A percentile compares a stretch with the other conserved stretches of the same genome.
Conservation (phyloP, 192 early-diverging fungal genomes). For the Chytriomyces hyalinus region DNA sequence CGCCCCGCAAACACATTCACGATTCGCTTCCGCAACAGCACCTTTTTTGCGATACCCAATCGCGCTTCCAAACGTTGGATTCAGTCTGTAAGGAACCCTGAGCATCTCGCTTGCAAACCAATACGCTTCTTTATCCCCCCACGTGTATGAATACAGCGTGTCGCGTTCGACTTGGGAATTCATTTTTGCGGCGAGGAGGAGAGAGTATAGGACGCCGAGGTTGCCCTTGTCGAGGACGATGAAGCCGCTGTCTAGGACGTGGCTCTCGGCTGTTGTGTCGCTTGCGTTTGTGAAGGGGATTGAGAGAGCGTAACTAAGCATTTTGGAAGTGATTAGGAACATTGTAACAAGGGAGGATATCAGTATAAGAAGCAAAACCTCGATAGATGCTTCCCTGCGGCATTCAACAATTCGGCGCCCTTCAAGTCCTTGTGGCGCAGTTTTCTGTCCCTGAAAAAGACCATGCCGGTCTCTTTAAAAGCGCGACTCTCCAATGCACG, state of each 20-base stretch:
- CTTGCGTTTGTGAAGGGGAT: no score
- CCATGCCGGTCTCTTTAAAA: constrained; percentile 50
- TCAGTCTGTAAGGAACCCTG: constrained; percentile 58
- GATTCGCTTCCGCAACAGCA: neutral
- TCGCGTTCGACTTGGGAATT: neutral
- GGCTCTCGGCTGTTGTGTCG: no score
- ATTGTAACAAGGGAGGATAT: no score
- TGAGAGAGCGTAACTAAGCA: no score
- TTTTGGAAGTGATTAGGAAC: no score
- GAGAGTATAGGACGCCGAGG: constrained; percentile 9
- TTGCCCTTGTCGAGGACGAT: constrained; percentile 1
- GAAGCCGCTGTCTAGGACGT: constrained; percentile 9
- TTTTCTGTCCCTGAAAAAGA: constrained; percentile 70
- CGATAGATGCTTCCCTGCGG: no score
- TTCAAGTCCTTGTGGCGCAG: neutral
- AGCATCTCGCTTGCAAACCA: constrained; percentile 71
- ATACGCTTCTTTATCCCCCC: constrained; percentile 73
- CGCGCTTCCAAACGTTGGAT: constrained; percentile 51
- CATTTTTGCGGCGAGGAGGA: constrained; percentile 9
- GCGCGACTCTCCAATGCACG: constrained; percentile 45
- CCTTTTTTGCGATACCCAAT: constrained; percentile 53
- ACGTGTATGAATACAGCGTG: neutral
- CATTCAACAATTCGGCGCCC: neutral
- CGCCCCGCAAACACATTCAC: neutral
- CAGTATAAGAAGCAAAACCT: no score